Conservation (phyloP, 108 stramenopile species). For the Hondaea fermentalgiana region DNA sequence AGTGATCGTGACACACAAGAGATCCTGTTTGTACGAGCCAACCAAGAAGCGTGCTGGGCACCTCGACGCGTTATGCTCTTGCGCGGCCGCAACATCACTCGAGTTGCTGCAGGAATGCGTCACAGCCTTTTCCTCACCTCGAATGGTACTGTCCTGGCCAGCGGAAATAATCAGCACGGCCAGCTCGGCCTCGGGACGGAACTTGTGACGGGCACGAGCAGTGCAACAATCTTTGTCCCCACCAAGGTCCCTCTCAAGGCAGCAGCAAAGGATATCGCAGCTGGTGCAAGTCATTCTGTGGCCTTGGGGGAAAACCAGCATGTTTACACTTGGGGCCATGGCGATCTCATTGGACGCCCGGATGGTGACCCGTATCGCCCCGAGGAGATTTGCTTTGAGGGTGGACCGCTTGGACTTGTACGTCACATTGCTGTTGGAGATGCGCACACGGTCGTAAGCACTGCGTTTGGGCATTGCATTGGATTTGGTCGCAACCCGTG, state of each 20-base stretch:
- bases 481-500: not conserved
- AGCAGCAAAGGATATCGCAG: not conserved
- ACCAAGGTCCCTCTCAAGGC: not conserved
- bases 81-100: not conserved
- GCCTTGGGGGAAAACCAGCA: not conserved
- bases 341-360: not conserved
- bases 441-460: not conserved
- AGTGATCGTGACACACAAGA: no score
- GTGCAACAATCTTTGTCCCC: not conserved
- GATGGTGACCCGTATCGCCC: not conserved
- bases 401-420: not conserved
- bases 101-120: not conserved
- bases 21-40: not conserved
- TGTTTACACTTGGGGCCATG: not conserved
- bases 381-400: not conserved
- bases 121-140: not conserved
- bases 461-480: not conserved
- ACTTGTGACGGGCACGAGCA: not conserved
- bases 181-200: constrained; percentile 1
- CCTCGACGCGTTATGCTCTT: not conserved
- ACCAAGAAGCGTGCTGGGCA: not conserved
- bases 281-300: not conserved
- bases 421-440: not conserved
- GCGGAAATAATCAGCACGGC: not conserved
- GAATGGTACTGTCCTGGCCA: not conserved